Evolutionary conservation across 176 grass and related monocot species (phyloP).

Genomic region (Carex myosuroides): DNA sequence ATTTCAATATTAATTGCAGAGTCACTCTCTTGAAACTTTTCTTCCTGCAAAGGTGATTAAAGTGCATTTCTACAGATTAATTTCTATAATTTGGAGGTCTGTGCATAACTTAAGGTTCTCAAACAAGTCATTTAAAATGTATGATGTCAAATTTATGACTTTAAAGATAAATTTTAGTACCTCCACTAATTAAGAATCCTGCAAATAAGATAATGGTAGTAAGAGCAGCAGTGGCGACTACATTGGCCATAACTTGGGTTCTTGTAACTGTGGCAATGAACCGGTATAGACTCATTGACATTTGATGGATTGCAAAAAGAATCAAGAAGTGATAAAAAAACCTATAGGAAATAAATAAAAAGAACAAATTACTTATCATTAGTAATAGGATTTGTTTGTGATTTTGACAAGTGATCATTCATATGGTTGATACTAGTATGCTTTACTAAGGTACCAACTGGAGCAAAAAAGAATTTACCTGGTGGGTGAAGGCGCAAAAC

Average conservation of each 20-base stretch:
- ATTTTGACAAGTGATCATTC: not conserved
- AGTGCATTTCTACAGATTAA: no score
- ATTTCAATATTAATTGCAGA: no score
- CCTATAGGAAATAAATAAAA: constrained; percentile 32
- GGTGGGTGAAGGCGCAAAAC: no score
- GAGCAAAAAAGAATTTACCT: not conserved
- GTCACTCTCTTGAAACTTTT: no score
- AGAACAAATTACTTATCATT: constrained; percentile 10
- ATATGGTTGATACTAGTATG: not conserved
- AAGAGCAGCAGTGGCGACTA: constrained; percentile 50
- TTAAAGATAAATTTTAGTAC: constrained; percentile 25
- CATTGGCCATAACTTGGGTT: constrained; percentile 88
- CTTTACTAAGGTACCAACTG: not conserved
- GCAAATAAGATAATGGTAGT: constrained; percentile 66
- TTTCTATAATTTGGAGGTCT: not conserved
- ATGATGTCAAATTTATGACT: no score
- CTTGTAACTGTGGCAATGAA: constrained; percentile 71
- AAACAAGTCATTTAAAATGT: no score
- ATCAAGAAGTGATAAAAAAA: constrained; percentile 75
- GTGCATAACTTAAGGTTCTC: not conserved
- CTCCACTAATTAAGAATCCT: constrained; percentile 87
- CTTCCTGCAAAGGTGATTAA: no score
- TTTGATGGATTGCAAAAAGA: constrained; percentile 81
- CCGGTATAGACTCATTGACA: constrained; percentile 80
- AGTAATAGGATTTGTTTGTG: not conserved